phyloP scores from a whole-genome alignment of 2,329 filamentous ascomycete genomes.

The Blastomyces silverae region DNA sequence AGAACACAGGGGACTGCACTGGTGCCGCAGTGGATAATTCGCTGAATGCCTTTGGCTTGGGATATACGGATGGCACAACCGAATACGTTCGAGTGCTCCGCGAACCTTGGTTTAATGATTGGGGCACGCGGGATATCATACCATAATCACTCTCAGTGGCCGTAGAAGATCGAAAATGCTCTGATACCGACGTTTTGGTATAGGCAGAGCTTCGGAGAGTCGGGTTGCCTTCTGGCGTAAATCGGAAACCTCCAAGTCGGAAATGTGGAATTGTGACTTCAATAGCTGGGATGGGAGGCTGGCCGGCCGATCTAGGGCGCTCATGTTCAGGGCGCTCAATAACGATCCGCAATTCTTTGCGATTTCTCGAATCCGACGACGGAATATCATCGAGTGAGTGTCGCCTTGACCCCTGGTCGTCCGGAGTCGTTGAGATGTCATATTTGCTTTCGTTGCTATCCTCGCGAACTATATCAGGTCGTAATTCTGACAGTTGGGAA shows the following conservation, averaged over 20 bases:
- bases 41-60: constrained; percentile 29
- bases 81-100: constrained; percentile 29
- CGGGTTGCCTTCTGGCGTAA: constrained; percentile 68
- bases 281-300: constrained; percentile 52
- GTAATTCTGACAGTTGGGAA: constrained; percentile 38
- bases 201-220: constrained; percentile 76
- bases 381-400: constrained; percentile 62
- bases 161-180: constrained; percentile 61
- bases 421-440: constrained; percentile 24
- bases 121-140: constrained; percentile 25
- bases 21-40: constrained; percentile 30
- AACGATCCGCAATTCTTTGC: constrained; percentile 68
- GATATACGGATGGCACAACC: constrained; percentile 36
- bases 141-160: constrained; percentile 41
- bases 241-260: constrained; percentile 72
- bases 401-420: constrained; percentile 44
- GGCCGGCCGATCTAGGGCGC: constrained; percentile 58
- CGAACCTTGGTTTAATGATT: constrained; percentile 30
- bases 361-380: constrained; percentile 38
- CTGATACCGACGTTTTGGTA: constrained; percentile 57
- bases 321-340: constrained; percentile 65
- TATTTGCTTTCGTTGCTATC: constrained; percentile 25
- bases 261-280: constrained; percentile 77
- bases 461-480: constrained; percentile 27
- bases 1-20: constrained; percentile 39